Percentiles rank a stretch among this genome's conserved stretches.
phyloP scores from a whole-genome alignment of 805 yeast species.

The Danielia oregonensis region DNA sequence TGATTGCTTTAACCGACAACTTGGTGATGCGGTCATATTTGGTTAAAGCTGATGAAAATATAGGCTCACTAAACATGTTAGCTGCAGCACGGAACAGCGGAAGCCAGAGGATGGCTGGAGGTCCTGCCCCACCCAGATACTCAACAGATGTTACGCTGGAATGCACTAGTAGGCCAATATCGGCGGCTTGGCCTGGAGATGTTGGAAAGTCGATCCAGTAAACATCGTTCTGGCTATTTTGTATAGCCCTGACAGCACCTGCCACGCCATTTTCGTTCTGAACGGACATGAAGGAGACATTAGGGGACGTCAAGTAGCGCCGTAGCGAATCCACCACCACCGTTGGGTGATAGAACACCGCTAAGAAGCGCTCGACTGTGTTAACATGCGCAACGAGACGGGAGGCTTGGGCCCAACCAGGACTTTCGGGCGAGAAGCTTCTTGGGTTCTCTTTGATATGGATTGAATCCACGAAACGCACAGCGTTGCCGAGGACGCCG shows the following conservation, averaged over 20 bases:
- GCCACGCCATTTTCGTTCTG: slow-evolving; percentile 1
- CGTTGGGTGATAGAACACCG: slow-evolving; percentile 10
- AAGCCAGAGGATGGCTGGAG: slow-evolving; percentile 15
- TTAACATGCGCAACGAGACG: slow-evolving; percentile 2
- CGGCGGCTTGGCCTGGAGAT: too few relatives aligned
- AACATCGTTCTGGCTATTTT: neutral
- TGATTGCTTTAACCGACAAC: slow-evolving; percentile 1
- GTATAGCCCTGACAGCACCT: neutral
- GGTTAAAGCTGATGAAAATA: neutral
- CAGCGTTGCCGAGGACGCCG: slow-evolving; percentile 4
- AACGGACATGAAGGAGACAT: slow-evolving; percentile 10
- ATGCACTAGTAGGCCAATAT: slow-evolving; percentile 3
- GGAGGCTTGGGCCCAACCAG: slow-evolving; percentile 3
- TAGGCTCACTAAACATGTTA: slow-evolving; percentile 4
- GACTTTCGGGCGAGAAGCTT: slow-evolving; percentile 5
- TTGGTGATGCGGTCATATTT: neutral
- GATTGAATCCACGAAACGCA: slow-evolving; percentile 7
- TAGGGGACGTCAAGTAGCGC: slow-evolving; percentile 5
- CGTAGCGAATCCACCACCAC: slow-evolving; percentile 3
- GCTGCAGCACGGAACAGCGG: slow-evolving; percentile 13
- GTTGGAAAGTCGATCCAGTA: slow-evolving; percentile 8
- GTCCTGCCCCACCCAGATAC: neutral
- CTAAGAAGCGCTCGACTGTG: slow-evolving; percentile 1
- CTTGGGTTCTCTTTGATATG: slow-evolving; percentile 3
- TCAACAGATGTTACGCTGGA: slow-evolving; percentile 2